Evolutionary conservation across 192 early-diverging fungal genomes (phyloP), one percentile per base, ranked within the genome.

Genomic region (Diversispora epigaea): DNA sequence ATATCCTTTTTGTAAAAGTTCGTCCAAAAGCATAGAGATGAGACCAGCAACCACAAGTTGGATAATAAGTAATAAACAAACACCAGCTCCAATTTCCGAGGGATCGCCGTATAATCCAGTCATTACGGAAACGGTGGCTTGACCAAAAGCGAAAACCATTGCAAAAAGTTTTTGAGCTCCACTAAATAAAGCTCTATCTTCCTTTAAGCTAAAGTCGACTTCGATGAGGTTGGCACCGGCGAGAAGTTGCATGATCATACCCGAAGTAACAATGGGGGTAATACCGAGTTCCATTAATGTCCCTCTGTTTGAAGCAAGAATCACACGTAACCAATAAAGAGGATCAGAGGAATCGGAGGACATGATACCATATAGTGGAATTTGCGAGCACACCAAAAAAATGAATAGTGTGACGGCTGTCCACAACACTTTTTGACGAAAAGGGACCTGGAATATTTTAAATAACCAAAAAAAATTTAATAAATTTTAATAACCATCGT

Each of bases 271-370:
- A 79, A 99, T 95, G 40, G 98, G 98, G 25, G 97, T 98, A 77
- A 99, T 99, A 84, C 98, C 98, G 83, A 98, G 89, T 85, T 99
- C 98, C 98, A 99, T 99, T 47, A 99, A 84, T 45, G 98, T 99
- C 80, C 98, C 98, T 84, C 98, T 92, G 89, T 99, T 99, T 46
- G 95, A 98, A 57, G 98, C 98, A 72, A 99, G 89, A 78, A 99
- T 99, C 45, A 96, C 95, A 89, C 98, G 94, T 91, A 99, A 92
- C 98, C 98, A 99, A 88, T 98, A 99, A 75, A 99, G 87, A 25
- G 98, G 98, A 85, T 99, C 98, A 55, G 94, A 92, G 14, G 97
- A 97, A 78, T 99, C 97, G n/a, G 93, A 94, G 54, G 97, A 97
- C 98, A 99, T 98, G 84, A 99, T 99, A 73, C 98, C 98, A 85